phyloP scores from a whole-genome alignment of 345 rosid species.

The Populus simonii region DNA sequence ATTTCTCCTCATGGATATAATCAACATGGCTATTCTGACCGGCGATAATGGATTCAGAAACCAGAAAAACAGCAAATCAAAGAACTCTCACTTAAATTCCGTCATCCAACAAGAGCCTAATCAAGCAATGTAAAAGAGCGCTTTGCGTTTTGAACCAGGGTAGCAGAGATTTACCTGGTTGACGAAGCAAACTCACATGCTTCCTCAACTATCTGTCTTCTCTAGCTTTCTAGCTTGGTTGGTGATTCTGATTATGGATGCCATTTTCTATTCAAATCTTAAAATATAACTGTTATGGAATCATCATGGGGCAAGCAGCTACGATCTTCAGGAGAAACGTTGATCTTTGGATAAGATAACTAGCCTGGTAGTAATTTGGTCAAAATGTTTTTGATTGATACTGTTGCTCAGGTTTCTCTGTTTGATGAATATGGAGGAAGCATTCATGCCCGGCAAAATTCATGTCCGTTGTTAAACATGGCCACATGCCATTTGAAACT shows the following conservation, averaged over 20 bases:
- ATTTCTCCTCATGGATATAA: neutral
- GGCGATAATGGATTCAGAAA: neutral
- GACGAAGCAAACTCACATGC: neutral
- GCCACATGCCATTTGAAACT: no score
- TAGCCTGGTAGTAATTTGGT: no score
- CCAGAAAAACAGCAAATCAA: neutral
- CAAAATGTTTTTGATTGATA: no score
- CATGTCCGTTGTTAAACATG: no score
- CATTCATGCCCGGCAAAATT: no score
- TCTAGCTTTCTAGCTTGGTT: neutral
- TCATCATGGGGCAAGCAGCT: neutral
- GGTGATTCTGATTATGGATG: neutral
- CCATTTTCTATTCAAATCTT: neutral
- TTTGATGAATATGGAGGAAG: no score
- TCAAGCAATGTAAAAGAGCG: neutral
- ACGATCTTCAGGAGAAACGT: neutral
- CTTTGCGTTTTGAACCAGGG: neutral
- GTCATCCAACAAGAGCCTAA: neutral
- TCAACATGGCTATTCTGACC: neutral
- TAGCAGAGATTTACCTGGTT: neutral
- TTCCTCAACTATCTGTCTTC: neutral
- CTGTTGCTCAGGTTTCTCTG: no score
- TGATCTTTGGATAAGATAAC: no score
- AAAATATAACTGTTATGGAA: neutral
- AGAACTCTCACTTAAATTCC: neutral